Conservation (phyloP, 495 filamentous ascomycete species). For the Ramalina intermedia region DNA sequence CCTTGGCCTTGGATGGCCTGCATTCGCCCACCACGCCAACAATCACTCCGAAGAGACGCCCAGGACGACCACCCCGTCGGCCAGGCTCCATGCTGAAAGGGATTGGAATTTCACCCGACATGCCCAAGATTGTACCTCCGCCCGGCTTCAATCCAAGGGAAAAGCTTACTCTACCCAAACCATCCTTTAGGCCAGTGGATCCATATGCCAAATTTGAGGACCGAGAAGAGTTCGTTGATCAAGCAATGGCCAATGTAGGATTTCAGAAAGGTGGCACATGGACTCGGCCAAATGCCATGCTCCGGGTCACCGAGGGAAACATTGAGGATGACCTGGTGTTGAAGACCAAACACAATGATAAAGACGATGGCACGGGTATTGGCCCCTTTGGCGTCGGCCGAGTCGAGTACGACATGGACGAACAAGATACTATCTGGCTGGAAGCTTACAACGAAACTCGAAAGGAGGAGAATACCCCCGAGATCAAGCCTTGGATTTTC, state of each 20-base stretch:
- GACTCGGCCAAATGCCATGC: constrained; percentile 56
- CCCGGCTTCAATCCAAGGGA: constrained; percentile 55
- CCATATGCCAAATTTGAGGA: constrained; percentile 49
- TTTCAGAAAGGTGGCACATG: constrained; percentile 91
- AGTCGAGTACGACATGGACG: constrained; percentile 99
- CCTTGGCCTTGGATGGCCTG: not conserved
- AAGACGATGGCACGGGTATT: constrained; percentile 44
- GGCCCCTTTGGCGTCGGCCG: constrained; percentile 43
- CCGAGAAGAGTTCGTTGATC: constrained; percentile 64
- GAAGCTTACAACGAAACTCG: constrained; percentile 68
- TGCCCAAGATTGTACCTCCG: constrained; percentile 43
- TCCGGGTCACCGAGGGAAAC: constrained; percentile 62
- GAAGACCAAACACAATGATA: constrained; percentile 37
- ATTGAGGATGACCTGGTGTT: constrained; percentile 75
- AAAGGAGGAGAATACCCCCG: constrained; percentile 52
- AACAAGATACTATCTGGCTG: constrained; percentile 95
- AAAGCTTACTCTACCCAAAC: constrained; percentile 49
- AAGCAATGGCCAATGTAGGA: constrained; percentile 82
- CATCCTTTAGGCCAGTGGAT: constrained; percentile 41
- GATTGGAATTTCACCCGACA: constrained; percentile 37
- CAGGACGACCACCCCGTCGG: constrained; percentile 47
- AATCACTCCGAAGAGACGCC: constrained; percentile 35
- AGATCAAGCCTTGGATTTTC: constrained; percentile 83
- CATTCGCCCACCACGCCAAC: constrained; percentile 2
- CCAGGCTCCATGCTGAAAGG: constrained; percentile 46